Evolutionary conservation across 192 early-diverging fungal species (phyloP).

Genomic region (Coemansia brasiliensis): DNA sequence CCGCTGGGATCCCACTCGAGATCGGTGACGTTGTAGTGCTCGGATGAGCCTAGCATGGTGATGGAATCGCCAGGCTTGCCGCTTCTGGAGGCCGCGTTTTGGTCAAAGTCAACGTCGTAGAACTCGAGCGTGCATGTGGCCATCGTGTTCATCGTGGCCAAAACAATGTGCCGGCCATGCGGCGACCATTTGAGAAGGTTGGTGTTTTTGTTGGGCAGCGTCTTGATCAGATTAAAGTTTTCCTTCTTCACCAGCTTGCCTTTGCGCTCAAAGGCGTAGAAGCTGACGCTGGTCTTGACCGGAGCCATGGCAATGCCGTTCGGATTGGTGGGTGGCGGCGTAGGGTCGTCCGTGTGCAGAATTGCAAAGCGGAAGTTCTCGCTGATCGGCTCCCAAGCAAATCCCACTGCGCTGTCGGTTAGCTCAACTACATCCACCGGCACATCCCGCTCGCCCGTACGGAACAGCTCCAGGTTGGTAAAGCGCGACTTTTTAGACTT

Average conservation of each 20-base stretch:
- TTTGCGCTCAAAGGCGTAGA: constrained; percentile 84
- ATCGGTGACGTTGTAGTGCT: constrained; percentile 95
- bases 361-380: constrained; percentile 79
- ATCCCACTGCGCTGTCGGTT: constrained; percentile 76
- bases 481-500: constrained; percentile 89
- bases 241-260: constrained; percentile 62
- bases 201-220: constrained; percentile 75
- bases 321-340: constrained; percentile 53
- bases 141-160: constrained; percentile 79
- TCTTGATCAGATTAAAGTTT: constrained; percentile 81
- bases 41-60: constrained; percentile 68
- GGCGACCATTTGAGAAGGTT: constrained; percentile 94
- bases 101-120: constrained; percentile 86
- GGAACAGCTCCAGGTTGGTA: constrained; percentile 95
- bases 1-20: constrained; percentile 99
- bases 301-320: constrained; percentile 56
- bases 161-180: constrained; percentile 86
- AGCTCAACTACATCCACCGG: constrained; percentile 97
- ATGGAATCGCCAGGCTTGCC: constrained; percentile 62
- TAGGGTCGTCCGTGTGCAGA: constrained; percentile 75
- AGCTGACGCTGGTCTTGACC: constrained; percentile 69
- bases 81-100: constrained; percentile 49
- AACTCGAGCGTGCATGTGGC: constrained; percentile 86
- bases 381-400: constrained; percentile 95
- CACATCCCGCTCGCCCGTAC: constrained; percentile 84